A percentile compares a stretch with the other conserved stretches of the same genome.
Evolutionary conservation across 768 basidiomycete genomes (phyloP).

Genomic region (Hygrophoropsis aurantiaca): DNA sequence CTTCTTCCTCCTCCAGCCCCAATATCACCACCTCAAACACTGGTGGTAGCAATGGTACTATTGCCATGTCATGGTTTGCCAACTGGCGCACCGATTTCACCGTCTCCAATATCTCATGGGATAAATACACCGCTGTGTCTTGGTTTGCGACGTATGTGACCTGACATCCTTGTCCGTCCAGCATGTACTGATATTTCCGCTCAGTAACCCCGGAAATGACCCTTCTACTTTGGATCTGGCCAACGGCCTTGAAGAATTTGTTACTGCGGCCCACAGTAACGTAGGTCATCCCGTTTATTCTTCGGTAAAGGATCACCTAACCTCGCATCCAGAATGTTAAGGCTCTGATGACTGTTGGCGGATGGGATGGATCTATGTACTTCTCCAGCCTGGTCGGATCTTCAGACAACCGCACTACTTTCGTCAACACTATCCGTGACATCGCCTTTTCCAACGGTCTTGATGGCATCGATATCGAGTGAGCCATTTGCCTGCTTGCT

Average conservation of each 20-base stretch:
- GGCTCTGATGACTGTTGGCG: constrained; percentile 62
- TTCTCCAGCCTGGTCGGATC: constrained; percentile 62
- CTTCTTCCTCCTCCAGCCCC: constrained; percentile 9
- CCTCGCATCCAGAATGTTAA: constrained; percentile 44
- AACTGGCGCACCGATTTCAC: constrained; percentile 58
- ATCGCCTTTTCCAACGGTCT: constrained; percentile 51
- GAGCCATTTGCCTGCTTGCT: constrained; percentile 19
- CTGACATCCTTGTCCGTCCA: too few relatives aligned
- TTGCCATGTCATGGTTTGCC: constrained; percentile 69
- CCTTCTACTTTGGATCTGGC: too few relatives aligned
- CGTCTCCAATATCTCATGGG: constrained; percentile 59
- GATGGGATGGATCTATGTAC: constrained; percentile 64
- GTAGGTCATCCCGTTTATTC: constrained; percentile 9
- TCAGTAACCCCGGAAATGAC: too few relatives aligned
- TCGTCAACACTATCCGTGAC: constrained; percentile 52
- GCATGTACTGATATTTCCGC: too few relatives aligned
- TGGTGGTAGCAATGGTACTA: constrained; percentile 20
- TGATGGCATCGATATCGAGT: constrained; percentile 73
- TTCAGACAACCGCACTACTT: constrained; percentile 52
- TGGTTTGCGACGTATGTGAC: constrained; percentile 61
- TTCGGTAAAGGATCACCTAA: neutral
- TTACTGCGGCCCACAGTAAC: constrained; percentile 23
- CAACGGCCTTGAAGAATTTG: constrained; percentile 12
- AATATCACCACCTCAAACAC: neutral
- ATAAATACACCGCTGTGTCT: constrained; percentile 62